Evolutionary conservation across 352 stramenopile genomes (phyloP).

Genomic region (Globisporangium nodosum): DNA sequence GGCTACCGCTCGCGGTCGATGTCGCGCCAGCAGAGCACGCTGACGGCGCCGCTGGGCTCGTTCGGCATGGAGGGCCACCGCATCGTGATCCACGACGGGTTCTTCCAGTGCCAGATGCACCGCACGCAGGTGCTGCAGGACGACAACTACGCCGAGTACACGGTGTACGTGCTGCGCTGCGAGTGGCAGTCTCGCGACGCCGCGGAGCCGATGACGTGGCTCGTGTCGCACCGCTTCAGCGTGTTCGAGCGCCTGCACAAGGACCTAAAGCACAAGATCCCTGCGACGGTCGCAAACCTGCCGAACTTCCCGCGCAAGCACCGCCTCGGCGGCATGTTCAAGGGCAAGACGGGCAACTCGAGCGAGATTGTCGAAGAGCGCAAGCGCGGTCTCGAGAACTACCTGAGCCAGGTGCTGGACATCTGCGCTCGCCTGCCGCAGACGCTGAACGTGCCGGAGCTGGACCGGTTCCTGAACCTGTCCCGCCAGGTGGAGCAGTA

Average conservation of each 20-base stretch:
- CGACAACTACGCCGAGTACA: constrained; percentile 88
- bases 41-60: constrained; percentile 67
- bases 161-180: constrained; percentile 83
- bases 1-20: constrained; percentile 58
- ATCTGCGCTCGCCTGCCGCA: constrained; percentile 75
- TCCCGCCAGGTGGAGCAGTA: constrained; percentile 84
- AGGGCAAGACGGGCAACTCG: constrained; percentile 82
- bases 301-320: constrained; percentile 80
- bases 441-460: constrained; percentile 76
- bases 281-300: constrained; percentile 49
- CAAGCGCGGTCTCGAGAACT: constrained; percentile 75
- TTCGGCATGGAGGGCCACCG: constrained; percentile 73
- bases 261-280: constrained; percentile 71
- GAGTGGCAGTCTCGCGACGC: constrained; percentile 72
- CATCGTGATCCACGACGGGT: constrained; percentile 84
- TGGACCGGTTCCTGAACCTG: constrained; percentile 84
- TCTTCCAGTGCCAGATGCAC: constrained; percentile 82
- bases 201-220: constrained; percentile 45
- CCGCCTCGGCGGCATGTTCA: constrained; percentile 78
- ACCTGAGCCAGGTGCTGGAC: constrained; percentile 78
- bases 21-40: constrained; percentile 49
- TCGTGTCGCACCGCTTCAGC: constrained; percentile 70
- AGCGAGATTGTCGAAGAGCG: constrained; percentile 82
- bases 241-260: constrained; percentile 73
- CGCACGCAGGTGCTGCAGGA: constrained; percentile 82